Evolutionary conservation across 176 grass and related monocot species (phyloP), one percentile per base, ranked within the genome.

Genomic region (Aegilops sharonensis): DNA sequence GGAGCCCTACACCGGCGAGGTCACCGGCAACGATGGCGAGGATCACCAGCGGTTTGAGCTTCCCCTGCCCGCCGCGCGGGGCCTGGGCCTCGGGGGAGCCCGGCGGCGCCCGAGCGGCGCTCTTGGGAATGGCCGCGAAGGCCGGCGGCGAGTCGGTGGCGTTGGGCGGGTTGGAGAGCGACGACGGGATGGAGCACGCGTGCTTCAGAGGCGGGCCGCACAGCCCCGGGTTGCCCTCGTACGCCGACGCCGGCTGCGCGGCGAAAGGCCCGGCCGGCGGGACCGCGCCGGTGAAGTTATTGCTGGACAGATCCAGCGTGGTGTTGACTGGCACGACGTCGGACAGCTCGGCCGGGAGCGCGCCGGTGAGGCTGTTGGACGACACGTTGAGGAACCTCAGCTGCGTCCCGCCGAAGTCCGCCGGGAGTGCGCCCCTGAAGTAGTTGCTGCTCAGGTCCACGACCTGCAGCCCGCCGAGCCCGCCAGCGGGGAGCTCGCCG

Each of bases 71-170:
- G 73, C 15, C 47, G 8, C 48, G 60, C 29, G 80, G 79, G 13
- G 52, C 64, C 13, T 32, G 70, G 20, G 14, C 29, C 64, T 18
- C 31, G 10, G 79, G 3, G 3, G 82, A 4, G 2, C 84, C 82
- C 15, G 73, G 77, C 27, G 85, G 81, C 1, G 83, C 68, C 8
- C 88, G 84, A 0, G 59, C 36, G 0, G 90, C 82, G 57, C 83
- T 91, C 82, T 97, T 93, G 20, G 97, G 97, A 8, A 97, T 94
- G 81, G 92, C 97, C 21, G 97, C 97, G 84, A 99, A 96, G 13
- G 97, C 92, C 36, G 97, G 94, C 63, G 97, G 94, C 76, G 92
- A 87, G 70, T 92, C 89, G 5, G 97, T 91, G 23, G 75, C 64
- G 68, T 94, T 92, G 0, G 97, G 97, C 73, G 94, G 97, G 27